These are phyloP conservation scores for Epichloe hybrida DNA, from an alignment of 2,329 filamentous ascomycete genomes.

Conservation along the genomic window DNA sequence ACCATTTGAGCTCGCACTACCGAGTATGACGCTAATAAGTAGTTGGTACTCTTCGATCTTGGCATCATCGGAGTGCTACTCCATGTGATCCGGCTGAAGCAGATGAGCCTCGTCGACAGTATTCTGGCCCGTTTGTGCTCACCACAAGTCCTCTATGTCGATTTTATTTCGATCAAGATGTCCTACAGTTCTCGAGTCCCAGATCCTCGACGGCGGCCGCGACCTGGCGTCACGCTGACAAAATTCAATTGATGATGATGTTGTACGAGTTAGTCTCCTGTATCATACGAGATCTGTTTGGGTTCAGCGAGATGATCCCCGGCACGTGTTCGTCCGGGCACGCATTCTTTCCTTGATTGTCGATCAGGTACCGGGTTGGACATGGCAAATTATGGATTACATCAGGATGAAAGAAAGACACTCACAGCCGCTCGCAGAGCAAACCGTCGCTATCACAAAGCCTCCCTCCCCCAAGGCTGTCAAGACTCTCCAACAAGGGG, in stretches of 20 bases:
- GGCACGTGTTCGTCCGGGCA: neutral
- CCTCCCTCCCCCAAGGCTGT: neutral
- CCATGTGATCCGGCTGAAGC: neutral
- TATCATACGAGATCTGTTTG: no score
- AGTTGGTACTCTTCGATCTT: neutral
- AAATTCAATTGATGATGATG: neutral
- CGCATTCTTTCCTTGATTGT: no score
- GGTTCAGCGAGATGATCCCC: no score
- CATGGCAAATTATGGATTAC: neutral
- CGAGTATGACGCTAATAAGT: neutral
- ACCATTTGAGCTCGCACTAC: neutral
- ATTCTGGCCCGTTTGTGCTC: neutral
- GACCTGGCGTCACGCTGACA: neutral
- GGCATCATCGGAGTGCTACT: neutral
- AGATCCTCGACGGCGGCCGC: neutral
- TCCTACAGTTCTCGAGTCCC: neutral
- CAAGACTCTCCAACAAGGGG: neutral
- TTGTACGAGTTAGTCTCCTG: no score
- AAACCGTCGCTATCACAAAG: no score
- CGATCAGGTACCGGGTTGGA: no score
- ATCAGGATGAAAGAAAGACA: neutral
- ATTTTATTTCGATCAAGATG: neutral
- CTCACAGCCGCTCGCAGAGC: neutral
- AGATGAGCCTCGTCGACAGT: no score
- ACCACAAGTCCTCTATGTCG: no score